A percentile compares a stretch with the other conserved stretches of the same genome.
These are phyloP conservation scores for Gossypium davidsonii DNA, from an alignment of 441 rosid species.

Conservation along the genomic window DNA sequence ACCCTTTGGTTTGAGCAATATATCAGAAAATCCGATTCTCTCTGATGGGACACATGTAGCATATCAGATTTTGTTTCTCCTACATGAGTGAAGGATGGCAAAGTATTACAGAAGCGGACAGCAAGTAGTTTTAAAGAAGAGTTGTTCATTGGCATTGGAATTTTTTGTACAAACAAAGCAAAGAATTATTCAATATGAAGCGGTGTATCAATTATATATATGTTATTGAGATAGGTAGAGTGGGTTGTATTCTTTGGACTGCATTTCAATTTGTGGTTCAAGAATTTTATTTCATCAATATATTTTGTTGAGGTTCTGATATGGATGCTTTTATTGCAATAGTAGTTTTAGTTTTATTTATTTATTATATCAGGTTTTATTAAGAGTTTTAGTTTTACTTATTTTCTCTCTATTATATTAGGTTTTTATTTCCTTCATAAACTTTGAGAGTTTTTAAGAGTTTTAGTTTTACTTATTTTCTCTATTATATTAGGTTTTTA, in stretches of 20 bases:
- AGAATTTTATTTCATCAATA: neutral
- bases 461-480: too few relatives aligned
- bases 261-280: neutral
- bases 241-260: neutral
- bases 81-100: constrained; percentile 24
- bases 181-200: constrained; percentile 16
- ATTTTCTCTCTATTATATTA: too few relatives aligned
- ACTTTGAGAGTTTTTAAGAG: too few relatives aligned
- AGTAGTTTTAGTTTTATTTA: too few relatives aligned
- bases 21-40: constrained; percentile 10
- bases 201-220: constrained; percentile 5
- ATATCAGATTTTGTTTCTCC: constrained; percentile 62
- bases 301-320: neutral
- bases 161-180: constrained; percentile 24
- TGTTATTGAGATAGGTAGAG: neutral
- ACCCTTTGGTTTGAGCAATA: neutral
- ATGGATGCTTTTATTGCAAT: too few relatives aligned
- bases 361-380: too few relatives aligned
- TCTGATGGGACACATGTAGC: constrained; percentile 20
- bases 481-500: too few relatives aligned
- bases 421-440: too few relatives aligned
- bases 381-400: too few relatives aligned
- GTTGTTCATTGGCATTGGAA: constrained; percentile 6
- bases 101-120: constrained; percentile 21
- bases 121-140: constrained; percentile 19